A percentile compares a stretch with the other conserved stretches of the same genome.
Conservation (phyloP, 495 filamentous ascomycete genomes). For the Terfezia claveryi region DNA sequence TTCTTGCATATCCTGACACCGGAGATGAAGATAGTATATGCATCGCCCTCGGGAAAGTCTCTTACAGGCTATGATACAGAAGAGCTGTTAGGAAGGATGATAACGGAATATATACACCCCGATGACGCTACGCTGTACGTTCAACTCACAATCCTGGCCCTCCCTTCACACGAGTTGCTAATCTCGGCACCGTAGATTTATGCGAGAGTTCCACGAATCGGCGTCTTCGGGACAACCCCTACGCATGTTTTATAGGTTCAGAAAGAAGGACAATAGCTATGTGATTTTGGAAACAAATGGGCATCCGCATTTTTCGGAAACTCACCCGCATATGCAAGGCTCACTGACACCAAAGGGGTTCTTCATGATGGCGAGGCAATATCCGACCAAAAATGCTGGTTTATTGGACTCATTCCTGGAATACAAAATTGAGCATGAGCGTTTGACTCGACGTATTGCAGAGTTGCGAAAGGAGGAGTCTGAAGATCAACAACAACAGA, state of each 20-base stretch:
- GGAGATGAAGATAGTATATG: constrained; percentile 62
- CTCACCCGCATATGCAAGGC: not conserved
- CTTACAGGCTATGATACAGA: constrained; percentile 54
- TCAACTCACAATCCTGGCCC: not conserved
- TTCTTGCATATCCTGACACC: constrained; percentile 70
- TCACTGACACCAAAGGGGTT: constrained; percentile 37
- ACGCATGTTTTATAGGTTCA: constrained; percentile 76
- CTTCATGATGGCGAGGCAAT: constrained; percentile 84
- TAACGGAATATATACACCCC: constrained; percentile 63
- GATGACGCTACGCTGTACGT: constrained; percentile 54
- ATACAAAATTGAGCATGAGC: constrained; percentile 93
- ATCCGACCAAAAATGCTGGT: constrained; percentile 66
- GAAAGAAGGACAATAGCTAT: constrained; percentile 49
- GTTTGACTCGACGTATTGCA: constrained; percentile 58
- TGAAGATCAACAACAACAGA: constrained; percentile 39
- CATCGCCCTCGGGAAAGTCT: constrained; percentile 53
- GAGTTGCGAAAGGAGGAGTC: constrained; percentile 72
- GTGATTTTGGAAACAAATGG: constrained; percentile 74
- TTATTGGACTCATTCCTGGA: constrained; percentile 86
- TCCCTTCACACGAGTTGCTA: not conserved
- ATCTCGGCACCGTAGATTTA: constrained; percentile 26
- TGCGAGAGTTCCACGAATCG: constrained; percentile 74
- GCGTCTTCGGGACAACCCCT: constrained; percentile 61
- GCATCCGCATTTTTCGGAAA: constrained; percentile 65
- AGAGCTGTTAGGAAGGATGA: constrained; percentile 49